Conservation (phyloP, 331 rosid genomes). For the Dryas integrifolia region DNA sequence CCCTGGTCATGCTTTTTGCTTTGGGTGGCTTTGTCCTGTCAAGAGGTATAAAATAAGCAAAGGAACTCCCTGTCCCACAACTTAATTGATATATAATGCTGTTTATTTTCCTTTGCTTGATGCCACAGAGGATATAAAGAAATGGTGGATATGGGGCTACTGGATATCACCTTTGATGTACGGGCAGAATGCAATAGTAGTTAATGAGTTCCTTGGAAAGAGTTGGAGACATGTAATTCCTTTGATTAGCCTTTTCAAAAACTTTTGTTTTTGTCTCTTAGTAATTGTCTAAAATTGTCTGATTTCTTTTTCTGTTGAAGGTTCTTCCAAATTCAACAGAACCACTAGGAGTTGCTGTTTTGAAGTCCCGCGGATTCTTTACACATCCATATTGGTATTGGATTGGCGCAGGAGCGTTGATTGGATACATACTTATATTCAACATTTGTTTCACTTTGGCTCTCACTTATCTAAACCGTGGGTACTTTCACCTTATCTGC, state of each 20-base stretch:
- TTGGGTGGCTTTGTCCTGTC: constrained; percentile 61
- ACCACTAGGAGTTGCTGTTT: constrained; percentile 45
- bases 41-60: constrained; percentile 38
- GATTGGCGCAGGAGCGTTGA: constrained; percentile 54
- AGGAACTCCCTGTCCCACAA: not conserved
- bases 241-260: not conserved
- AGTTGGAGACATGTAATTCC: constrained; percentile 51
- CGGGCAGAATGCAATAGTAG: constrained; percentile 49
- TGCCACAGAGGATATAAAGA: constrained; percentile 41
- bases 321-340: constrained; percentile 38
- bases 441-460: constrained; percentile 47
- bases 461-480: constrained; percentile 52
- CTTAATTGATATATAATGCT: not conserved
- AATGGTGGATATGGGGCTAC: constrained; percentile 75
- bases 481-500: constrained; percentile 22
- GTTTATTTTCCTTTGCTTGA: constrained; percentile 13
- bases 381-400: constrained; percentile 54
- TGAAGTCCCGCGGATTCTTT: constrained; percentile 52
- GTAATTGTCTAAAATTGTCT: constrained; percentile 9
- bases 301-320: constrained; percentile 31
- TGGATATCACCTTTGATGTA: constrained; percentile 45
- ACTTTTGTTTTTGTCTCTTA: not conserved
- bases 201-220: constrained; percentile 54
- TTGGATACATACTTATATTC: constrained; percentile 44
- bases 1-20: constrained; percentile 43